Evolutionary conservation across 2,329 filamentous ascomycete species (phyloP), one percentile per base, ranked within the genome.

Genomic region (Trichoderma breve): DNA sequence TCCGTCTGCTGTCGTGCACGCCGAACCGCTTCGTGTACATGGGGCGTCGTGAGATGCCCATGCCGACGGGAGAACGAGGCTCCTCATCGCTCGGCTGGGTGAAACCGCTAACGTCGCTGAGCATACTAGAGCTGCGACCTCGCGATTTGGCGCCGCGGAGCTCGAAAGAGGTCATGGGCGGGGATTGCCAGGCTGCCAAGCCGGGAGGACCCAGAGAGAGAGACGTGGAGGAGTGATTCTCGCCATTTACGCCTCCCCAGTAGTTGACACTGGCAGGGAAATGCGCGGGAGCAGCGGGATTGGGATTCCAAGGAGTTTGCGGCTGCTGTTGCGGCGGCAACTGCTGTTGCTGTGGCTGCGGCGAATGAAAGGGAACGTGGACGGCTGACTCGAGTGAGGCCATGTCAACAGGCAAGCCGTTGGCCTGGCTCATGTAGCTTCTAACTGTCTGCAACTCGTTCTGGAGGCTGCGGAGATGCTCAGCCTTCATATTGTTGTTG

Each of bases 31-130:
- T 71, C 24, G 72, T 62, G 8, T 73, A 73, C 62, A 71, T 14
- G 15, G 72, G 72, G 24, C 75, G 64, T 47, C 72, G 58, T n/a
- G 57, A 53, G 9, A 47, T 63, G 14, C 30, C 71, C 30, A 67
- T 36, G 62, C 74, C 32, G 70, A 72, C 21, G 66, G 76, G 72
- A 15, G 78, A 79, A 34, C 73, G 74, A n/a, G 77, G 73, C 26
- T 87, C 87, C 58, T 86, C 87, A 62, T 83, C 84, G 75, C 86
- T 90, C 18, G 86, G 88, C 80, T 91, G 88, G 8, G 89, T 91
- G 76, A 91, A 90, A 24, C 89, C 89, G n/a, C 88, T 90, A 3
- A 91, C 83, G 76, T 90, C 87, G 76, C 89, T 91, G 3, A 91
- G 85, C 89, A 91, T 91, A 71, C 88, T 90, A 11, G 88, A 90